Evolutionary conservation across 208 protist species (phyloP).

Genomic region (Chromosphaera perkinsii): DNA sequence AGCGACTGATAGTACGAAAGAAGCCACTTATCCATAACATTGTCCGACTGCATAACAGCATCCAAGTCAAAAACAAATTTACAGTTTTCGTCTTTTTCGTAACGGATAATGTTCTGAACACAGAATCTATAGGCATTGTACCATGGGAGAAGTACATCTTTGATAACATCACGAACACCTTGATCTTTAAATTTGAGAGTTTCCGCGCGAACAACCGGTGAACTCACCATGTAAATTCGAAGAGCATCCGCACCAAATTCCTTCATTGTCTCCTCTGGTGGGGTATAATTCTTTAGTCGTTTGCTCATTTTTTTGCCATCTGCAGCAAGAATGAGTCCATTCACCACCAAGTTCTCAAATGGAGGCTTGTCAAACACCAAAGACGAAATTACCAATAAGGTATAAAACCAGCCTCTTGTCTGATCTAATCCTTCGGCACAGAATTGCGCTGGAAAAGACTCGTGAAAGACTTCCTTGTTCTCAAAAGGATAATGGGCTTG

Average conservation of each 20-base stretch:
- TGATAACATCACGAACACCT: slow-evolving; percentile 87
- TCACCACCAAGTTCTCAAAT: slow-evolving; percentile 98
- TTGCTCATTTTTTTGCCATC: slow-evolving; percentile 99
- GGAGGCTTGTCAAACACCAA: slow-evolving; percentile 92
- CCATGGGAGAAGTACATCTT: slow-evolving; percentile 96
- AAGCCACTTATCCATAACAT: slow-evolving; percentile 98
- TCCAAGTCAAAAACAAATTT: slow-evolving; percentile 16
- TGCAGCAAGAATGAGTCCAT: slow-evolving; percentile 86
- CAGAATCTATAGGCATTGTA: slow-evolving; percentile 97
- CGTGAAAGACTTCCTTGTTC: slow-evolving; percentile 78
- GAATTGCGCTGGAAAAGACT: slow-evolving; percentile 96
- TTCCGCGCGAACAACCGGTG: slow-evolving; percentile 95
- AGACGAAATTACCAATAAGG: slow-evolving; percentile 95
- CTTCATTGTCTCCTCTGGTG: slow-evolving; percentile 88
- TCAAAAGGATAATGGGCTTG: slow-evolving; percentile 99
- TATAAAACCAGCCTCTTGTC: slow-evolving; percentile 96
- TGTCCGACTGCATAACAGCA: slow-evolving; percentile 49
- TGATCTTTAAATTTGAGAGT: slow-evolving; percentile 75
- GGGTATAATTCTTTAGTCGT: slow-evolving; percentile 98
- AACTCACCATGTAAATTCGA: slow-evolving; percentile 98
- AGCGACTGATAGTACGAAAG: slow-evolving; percentile 82
- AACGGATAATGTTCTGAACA: slow-evolving; percentile 73
- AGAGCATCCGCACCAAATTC: slow-evolving; percentile 94
- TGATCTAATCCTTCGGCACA: slow-evolving; percentile 97
- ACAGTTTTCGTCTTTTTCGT: slow-evolving; percentile 12